Percentiles rank a stretch among this genome's conserved stretches.
phyloP scores from a whole-genome alignment of 805 yeast species.

The Cyberlindnera sargentensis region DNA sequence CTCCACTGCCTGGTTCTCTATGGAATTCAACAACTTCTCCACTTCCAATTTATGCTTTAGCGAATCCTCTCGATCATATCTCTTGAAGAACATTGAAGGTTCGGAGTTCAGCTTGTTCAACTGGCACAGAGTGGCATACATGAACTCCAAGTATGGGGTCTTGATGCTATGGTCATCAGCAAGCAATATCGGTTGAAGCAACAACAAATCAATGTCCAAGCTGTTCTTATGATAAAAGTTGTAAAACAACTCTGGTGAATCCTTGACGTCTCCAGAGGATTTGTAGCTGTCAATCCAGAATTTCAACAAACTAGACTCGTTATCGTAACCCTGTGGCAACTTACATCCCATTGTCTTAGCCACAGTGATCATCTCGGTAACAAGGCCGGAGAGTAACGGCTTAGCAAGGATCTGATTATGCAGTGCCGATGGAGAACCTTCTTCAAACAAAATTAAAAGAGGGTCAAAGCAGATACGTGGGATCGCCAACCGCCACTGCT shows the following conservation, averaged over 20 bases:
- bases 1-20: constrained; percentile 6
- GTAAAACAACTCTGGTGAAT: constrained; percentile 57
- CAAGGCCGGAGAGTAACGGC: constrained; percentile 76
- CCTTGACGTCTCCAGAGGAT: constrained; percentile 25
- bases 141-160: constrained; percentile 85
- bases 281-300: constrained; percentile 33
- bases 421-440: constrained; percentile 52
- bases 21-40: constrained; percentile 2
- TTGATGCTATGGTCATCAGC: constrained; percentile 85
- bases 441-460: constrained; percentile 66
- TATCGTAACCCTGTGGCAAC: constrained; percentile 62
- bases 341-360: constrained; percentile 73
- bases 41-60: constrained; percentile 3
- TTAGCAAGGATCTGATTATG: constrained; percentile 69
- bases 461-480: constrained; percentile 77
- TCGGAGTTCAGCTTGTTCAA: constrained; percentile 29
- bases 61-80: constrained; percentile 11
- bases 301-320: constrained; percentile 50
- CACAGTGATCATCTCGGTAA: constrained; percentile 66
- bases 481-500: constrained; percentile 82
- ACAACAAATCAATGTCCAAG: constrained; percentile 63
- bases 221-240: constrained; percentile 53
- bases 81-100: constrained; percentile 20
- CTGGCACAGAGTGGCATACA: constrained; percentile 74
- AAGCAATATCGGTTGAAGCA: constrained; percentile 78